phyloP scores from a whole-genome alignment of 306 rosid genomes.

The Cucurbita argyrosperma region DNA sequence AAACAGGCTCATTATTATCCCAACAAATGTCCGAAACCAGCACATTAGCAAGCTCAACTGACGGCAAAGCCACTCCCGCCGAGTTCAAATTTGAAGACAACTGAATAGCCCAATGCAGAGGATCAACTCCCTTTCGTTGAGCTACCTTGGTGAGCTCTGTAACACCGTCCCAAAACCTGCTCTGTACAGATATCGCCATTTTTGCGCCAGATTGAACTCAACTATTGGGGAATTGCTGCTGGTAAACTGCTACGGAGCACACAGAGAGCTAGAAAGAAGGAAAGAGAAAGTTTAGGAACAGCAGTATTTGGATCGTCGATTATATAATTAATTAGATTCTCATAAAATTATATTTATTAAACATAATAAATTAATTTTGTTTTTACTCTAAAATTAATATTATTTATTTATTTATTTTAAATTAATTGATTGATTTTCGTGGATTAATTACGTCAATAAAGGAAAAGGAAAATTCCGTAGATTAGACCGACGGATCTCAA shows the following conservation, averaged over 20 bases:
- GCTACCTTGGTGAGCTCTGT: slow-evolving; percentile 55
- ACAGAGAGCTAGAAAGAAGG: neutral
- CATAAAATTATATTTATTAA: neutral
- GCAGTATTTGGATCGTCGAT: neutral
- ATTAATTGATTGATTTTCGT: neutral
- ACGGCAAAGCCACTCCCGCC: slow-evolving; percentile 61
- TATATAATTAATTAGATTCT: neutral
- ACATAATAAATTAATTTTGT: neutral
- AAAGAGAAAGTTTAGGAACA: neutral
- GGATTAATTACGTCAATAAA: too few relatives aligned
- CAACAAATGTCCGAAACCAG: slow-evolving; percentile 80
- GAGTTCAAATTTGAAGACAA: slow-evolving; percentile 58
- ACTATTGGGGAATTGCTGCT: neutral
- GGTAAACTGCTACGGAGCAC: neutral
- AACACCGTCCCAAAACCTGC: slow-evolving; percentile 38
- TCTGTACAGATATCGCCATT: slow-evolving; percentile 28
- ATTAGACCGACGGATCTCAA: neutral
- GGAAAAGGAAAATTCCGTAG: too few relatives aligned
- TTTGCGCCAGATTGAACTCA: slow-evolving; percentile 13
- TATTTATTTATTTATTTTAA: too few relatives aligned
- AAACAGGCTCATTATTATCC: slow-evolving; percentile 79
- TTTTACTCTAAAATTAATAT: too few relatives aligned
- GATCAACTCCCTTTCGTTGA: slow-evolving; percentile 68
- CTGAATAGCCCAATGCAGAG: slow-evolving; percentile 73
- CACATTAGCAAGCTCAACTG: slow-evolving; percentile 52